phyloP scores from a whole-genome alignment of 148 eudicot species.

The Cornus controversa region DNA sequence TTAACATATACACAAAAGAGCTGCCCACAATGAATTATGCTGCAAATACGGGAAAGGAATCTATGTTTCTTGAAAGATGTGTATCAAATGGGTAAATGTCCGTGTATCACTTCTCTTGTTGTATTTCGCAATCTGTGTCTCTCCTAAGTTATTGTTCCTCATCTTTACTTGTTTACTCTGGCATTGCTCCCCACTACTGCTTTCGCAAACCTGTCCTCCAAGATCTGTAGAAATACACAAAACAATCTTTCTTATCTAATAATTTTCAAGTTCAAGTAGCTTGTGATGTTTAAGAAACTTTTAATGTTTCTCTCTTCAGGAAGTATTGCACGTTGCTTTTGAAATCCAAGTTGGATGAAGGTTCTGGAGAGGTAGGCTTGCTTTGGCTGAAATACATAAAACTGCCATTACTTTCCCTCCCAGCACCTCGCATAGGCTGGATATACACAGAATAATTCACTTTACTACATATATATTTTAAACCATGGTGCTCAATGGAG shows the following conservation, averaged over 20 bases:
- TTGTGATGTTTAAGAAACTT: constrained; percentile 8
- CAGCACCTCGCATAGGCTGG: too few species aligned
- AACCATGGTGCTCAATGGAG: background rate
- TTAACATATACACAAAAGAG: constrained; percentile 60
- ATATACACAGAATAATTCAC: background rate
- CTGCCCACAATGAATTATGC: constrained; percentile 90
- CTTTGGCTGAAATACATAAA: background rate
- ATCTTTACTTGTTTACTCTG: too few species aligned
- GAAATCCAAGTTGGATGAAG: constrained; percentile 43
- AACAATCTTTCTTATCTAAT: background rate
- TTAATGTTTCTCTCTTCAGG: constrained; percentile 35
- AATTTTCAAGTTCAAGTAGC: background rate
- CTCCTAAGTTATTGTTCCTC: background rate
- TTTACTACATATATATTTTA: background rate
- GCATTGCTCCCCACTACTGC: background rate
- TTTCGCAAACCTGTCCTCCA: background rate
- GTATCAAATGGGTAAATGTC: constrained; percentile 71
- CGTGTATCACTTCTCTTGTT: too few species aligned
- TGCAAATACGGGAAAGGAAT: constrained; percentile 88
- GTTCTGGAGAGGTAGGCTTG: constrained; percentile 50
- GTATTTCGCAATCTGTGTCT: background rate
- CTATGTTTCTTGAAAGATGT: constrained; percentile 85
- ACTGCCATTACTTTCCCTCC: background rate
- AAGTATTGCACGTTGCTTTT: constrained; percentile 75
- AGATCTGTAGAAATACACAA: background rate